phyloP scores from a whole-genome alignment of 2,329 filamentous ascomycete genomes.

The Aspergillus costaricaensis region DNA sequence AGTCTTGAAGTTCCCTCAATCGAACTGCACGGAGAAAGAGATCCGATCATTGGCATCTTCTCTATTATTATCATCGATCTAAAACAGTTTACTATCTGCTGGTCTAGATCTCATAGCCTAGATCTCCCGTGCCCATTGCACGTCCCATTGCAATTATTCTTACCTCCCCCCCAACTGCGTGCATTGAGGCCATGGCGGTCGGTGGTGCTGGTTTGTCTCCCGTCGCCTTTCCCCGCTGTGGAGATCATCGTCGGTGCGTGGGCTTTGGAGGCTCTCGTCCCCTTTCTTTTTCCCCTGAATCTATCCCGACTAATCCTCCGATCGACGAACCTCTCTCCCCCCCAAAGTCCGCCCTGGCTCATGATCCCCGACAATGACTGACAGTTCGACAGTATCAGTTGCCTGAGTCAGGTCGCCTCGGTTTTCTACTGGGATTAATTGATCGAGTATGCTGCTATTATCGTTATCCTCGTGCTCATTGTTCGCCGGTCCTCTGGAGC shows the following conservation, averaged over 20 bases:
- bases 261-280: slow-evolving; percentile 4
- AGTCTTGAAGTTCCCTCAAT: background rate
- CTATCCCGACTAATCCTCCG: slow-evolving; percentile 10
- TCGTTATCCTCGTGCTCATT: background rate
- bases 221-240: slow-evolving; percentile 2
- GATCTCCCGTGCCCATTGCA: too few species aligned
- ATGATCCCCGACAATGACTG: background rate
- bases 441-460: slow-evolving; percentile 14
- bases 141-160: background rate
- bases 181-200: slow-evolving; percentile 2
- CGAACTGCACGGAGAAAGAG: background rate
- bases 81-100: too few species aligned
- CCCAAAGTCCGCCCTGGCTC: slow-evolving; percentile 1
- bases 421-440: slow-evolving; percentile 12
- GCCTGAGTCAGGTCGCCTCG: background rate
- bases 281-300: slow-evolving; percentile 3
- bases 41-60: background rate
- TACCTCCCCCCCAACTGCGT: background rate
- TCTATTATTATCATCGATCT: background rate
- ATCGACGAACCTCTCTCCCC: background rate
- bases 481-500: slow-evolving; percentile 12
- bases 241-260: slow-evolving; percentile 4
- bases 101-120: too few species aligned
- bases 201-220: slow-evolving; percentile 1
- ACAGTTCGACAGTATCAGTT: background rate